Evolutionary conservation across 2,329 filamentous ascomycete genomes (phyloP), one percentile per base, ranked within the genome.

Genomic region (Diaporthe nobilis): DNA sequence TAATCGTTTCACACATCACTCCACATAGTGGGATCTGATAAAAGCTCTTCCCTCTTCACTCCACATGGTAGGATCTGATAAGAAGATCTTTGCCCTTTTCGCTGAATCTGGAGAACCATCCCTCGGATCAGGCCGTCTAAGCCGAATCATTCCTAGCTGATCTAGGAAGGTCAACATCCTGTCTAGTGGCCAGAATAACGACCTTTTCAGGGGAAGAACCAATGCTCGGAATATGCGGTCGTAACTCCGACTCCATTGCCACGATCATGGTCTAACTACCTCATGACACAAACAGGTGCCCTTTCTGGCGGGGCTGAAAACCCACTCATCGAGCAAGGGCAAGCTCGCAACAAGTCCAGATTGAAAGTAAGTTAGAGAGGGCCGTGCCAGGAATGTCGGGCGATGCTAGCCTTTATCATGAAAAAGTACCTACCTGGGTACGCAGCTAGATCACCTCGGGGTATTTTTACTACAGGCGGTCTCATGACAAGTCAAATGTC

Each of bases 1-100:
- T 60, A 60, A 60, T 60, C 34, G 34, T 49, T 49, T 49, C 44
- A 49, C 44, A 49, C 44, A 49, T 49, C 44, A 49, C 57, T 34
- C 57, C 57, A 60, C 34, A 39, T 60, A n/a, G 31, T 39, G 20
- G 57, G 57, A 60, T 60, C 57, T 39, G 57, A 39, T 60, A 37
- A 60, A 60, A 34, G 4, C 25, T 60, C 37, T 39, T 37, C 20
- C 57, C 10, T 60, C 10, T n/a, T 60, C 4, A 60, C 57, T 25
- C 57, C 57, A 34, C 31, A 37, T 37, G 10, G 3, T 60, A 10
- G 20, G 57, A 60, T 39, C 57, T 60, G 57, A 39, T n/a, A 60
- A 39, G 57, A n/a, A 60, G 57, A 15, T 60, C 34, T 49, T 60
- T 39, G 15, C 57, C 57, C 31, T 60, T 39, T 60, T n/a, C 5